A percentile compares a stretch with the other conserved stretches of the same genome.
These are phyloP conservation scores for Coniochaeta sp. DNA, from an alignment of 2,329 filamentous ascomycete genomes.

Conservation along the genomic window DNA sequence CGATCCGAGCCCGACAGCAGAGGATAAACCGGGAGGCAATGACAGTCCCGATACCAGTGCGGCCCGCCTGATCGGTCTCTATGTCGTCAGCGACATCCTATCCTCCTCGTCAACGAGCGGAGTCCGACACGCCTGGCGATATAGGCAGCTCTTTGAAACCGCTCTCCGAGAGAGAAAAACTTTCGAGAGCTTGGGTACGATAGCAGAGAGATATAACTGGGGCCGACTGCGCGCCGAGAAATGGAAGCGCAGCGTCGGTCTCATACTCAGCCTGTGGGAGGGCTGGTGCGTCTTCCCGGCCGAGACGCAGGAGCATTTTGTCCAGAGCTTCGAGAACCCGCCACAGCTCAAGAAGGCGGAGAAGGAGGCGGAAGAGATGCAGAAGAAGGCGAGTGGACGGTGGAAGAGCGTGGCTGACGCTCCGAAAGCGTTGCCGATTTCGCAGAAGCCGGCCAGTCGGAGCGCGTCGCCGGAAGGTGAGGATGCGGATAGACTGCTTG, in stretches of 20 bases:
- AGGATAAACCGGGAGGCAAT: constrained; percentile 30
- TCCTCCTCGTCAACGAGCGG: constrained; percentile 69
- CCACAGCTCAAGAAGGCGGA: constrained; percentile 36
- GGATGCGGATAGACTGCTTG: constrained; percentile 9
- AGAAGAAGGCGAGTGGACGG: constrained; percentile 16
- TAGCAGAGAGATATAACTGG: constrained; percentile 68
- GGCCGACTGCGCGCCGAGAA: constrained; percentile 76
- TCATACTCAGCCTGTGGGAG: constrained; percentile 65
- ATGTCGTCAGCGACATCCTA: constrained; percentile 70
- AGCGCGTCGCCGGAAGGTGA: not conserved
- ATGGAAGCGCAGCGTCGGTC: constrained; percentile 69
- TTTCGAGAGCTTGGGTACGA: constrained; percentile 67
- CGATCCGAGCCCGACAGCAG: constrained; percentile 25
- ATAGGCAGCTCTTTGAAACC: constrained; percentile 70
- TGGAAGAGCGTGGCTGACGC: constrained; percentile 44
- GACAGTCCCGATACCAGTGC: constrained; percentile 56
- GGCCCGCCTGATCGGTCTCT: constrained; percentile 73
- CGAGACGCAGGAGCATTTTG: constrained; percentile 65
- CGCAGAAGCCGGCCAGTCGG: constrained; percentile 6
- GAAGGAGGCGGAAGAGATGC: constrained; percentile 12
- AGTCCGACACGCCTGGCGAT: constrained; percentile 80
- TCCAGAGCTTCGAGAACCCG: constrained; percentile 63
- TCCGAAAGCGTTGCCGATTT: constrained; percentile 11
- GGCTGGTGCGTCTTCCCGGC: constrained; percentile 67
- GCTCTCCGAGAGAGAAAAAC: constrained; percentile 60